Evolutionary conservation across 2,329 filamentous ascomycete genomes (phyloP), one percentile per base, ranked within the genome.

Genomic region (Exophiala calicioides): DNA sequence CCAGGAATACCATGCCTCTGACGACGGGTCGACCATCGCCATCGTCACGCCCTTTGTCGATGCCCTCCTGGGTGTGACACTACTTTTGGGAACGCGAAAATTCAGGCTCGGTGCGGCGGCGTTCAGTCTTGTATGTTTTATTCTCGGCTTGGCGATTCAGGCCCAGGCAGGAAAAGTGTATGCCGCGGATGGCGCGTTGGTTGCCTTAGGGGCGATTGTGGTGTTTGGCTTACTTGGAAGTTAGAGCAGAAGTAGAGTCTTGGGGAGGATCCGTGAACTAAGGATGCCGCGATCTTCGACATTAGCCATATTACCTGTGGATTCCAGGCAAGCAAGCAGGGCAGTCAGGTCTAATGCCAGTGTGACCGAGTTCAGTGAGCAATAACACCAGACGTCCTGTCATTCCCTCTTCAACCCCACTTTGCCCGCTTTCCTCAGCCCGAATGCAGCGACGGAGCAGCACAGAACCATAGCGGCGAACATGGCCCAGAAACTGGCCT

Each of bases 401-500:
- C 12, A 27, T 7, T 27, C 24, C 12, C 24, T 7, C 24, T 27
- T 27, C 54, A 75, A 63, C 0, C 77, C 77, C 21, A 80, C 68
- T 23, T 67, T 72, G 1, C 76, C 76, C 4, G 69, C 67, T 37
- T 68, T 71, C 38, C 68, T 65, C 23, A 79, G 53, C 0, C 76
- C 76, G 42, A 70, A 65, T 0, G 56, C 64, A 3, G 71, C 68
- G 40, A 77, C 55, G 0, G 62, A 51, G 36, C 62, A 66, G 29
- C 68, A 66, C 12, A 69, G 53, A 1, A 74, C 58, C 46, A 70
- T 71, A 7, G 65, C 63, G 1, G 65, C 75, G 63, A 78, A 78
- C 15, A 73, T 72, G 0, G 71, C 67, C 78, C 77, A 80, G 49
- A 78, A 81, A 0, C 70, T 72, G 1, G 75, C 76, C 9, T 73